Conservation (phyloP, 805 yeast species). For the Ogataea allantospora region DNA sequence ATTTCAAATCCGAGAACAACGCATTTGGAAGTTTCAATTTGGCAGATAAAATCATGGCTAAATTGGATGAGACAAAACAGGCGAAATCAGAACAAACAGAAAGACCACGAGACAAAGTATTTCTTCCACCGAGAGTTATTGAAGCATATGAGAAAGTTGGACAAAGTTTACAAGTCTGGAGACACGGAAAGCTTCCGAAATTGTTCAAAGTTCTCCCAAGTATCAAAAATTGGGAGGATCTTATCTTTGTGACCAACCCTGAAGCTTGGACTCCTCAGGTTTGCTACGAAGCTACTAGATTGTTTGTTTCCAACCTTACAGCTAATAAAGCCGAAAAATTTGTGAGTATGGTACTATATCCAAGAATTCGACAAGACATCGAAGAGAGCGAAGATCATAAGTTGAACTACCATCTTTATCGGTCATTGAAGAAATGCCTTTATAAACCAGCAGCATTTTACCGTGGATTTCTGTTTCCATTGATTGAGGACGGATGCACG, state of each 20-base stretch:
- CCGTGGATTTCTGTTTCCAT: conserved; percentile 91
- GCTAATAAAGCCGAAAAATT: conserved; percentile 88
- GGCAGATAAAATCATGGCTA: conserved; percentile 93
- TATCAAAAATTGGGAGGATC: conserved; percentile 92
- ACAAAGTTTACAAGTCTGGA: conserved; percentile 78
- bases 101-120: conserved; percentile 66
- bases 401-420: conserved; percentile 87
- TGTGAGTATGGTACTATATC: conserved; percentile 63
- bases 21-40: conserved; percentile 56
- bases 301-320: conserved; percentile 85
- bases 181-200: conserved; percentile 96
- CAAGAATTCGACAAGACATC: conserved; percentile 67
- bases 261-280: conserved; percentile 94
- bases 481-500: conserved; percentile 84
- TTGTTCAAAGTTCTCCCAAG: conserved; percentile 93
- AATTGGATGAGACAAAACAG: conserved; percentile 64
- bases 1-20: conserved; percentile 43
- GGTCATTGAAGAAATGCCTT: conserved; percentile 86
- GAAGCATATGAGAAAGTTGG: conserved; percentile 94
- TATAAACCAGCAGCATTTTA: conserved; percentile 98
- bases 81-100: conserved; percentile 29
- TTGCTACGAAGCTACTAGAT: conserved; percentile 88
- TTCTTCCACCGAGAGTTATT: conserved; percentile 93
- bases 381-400: conserved; percentile 74
- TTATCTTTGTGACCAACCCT: conserved; percentile 89